Percentiles rank a stretch among this genome's conserved stretches.
These are phyloP conservation scores for Wickerhamomyces alni DNA, from an alignment of 805 yeast species.

Conservation along the genomic window DNA sequence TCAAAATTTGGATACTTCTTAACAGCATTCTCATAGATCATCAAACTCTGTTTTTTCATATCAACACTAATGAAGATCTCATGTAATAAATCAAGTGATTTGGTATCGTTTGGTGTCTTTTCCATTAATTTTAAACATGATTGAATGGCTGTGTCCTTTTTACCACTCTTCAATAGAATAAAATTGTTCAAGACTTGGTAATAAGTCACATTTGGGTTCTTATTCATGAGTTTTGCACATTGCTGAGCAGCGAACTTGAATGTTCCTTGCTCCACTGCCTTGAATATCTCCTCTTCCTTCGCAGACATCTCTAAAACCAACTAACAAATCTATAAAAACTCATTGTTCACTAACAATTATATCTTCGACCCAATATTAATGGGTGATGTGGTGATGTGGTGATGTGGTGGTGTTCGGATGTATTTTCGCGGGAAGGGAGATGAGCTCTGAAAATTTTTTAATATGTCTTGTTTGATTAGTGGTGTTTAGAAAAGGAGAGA, in stretches of 20 bases:
- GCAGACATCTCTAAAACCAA: conserved; percentile 18
- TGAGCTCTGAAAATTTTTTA: conserved; percentile 8
- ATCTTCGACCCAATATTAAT: too few relatives aligned
- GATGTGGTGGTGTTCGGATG: conserved; percentile 3
- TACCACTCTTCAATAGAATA: conserved; percentile 25
- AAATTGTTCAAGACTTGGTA: conserved; percentile 32
- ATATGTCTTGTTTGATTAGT: neutral
- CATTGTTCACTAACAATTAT: too few relatives aligned
- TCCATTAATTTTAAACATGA: conserved; percentile 15
- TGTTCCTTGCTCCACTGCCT: conserved; percentile 47
- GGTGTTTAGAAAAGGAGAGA: neutral
- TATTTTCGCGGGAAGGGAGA: conserved; percentile 1
- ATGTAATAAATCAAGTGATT: conserved; percentile 43
- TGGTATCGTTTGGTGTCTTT: conserved; percentile 48
- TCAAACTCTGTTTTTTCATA: conserved; percentile 33
- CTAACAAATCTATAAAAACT: neutral
- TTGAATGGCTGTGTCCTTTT: conserved; percentile 25
- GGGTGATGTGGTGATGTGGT: too few relatives aligned
- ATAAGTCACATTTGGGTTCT: conserved; percentile 52
- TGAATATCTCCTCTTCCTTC: conserved; percentile 29
- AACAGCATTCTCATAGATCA: conserved; percentile 51
- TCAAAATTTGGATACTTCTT: conserved; percentile 49
- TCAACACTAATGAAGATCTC: conserved; percentile 37
- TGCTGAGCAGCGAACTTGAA: conserved; percentile 47
- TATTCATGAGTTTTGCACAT: conserved; percentile 41